Base-by-base conservation (phyloP, 1,139 yeast genomes). In the Taphrina betulina region DNA sequence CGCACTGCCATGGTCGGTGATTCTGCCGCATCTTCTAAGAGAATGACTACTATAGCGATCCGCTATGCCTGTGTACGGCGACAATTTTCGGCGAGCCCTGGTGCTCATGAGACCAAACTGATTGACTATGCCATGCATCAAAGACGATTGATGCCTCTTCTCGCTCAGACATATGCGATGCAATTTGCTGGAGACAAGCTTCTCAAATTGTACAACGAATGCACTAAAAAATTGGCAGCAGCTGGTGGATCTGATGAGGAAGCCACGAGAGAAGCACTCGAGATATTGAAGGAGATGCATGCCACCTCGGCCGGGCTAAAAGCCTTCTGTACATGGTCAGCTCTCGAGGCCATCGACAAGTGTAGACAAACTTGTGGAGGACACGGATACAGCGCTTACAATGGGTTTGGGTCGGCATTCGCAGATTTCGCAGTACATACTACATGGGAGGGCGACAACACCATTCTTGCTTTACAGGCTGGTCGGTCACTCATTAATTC, bases 401-500 rank as follows among this genome's bases (percentile, higher is more conserved):
- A 86, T 63, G 95, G 92, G 2, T 86, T 89, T 67, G 95, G 95
- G 57, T 87, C 85, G 68, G 92, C 90, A 29, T 86, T 80, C 71
- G 79, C 80, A 61, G 96, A 89, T 70, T 90, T 95, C 89, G 95
- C 86, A 31, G 96, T 89, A 48, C 95, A 89, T 73, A 87, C 95
- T 72, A 89, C 96, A 23, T 89, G 96, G 96, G 96, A 89, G 74
- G 96, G 96, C 71, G 96, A 89, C 71, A 89, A 89, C 75, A 88
- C 83, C 67, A 83, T 89, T 52, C 76, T 89, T 64, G 87, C 89
- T 7, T 80, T 87, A 70, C 83, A 89, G 60, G 81, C 89, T 61
- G 96, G 96, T 63, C 67, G 75, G 17, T 65, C 73, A 1, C 65
- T 72, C 37, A 70, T 72, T 55, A 66, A 40, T 69, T 71, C 31